phyloP scores from a whole-genome alignment of 495 filamentous ascomycete species.

The Lindgomyces ingoldianus region DNA sequence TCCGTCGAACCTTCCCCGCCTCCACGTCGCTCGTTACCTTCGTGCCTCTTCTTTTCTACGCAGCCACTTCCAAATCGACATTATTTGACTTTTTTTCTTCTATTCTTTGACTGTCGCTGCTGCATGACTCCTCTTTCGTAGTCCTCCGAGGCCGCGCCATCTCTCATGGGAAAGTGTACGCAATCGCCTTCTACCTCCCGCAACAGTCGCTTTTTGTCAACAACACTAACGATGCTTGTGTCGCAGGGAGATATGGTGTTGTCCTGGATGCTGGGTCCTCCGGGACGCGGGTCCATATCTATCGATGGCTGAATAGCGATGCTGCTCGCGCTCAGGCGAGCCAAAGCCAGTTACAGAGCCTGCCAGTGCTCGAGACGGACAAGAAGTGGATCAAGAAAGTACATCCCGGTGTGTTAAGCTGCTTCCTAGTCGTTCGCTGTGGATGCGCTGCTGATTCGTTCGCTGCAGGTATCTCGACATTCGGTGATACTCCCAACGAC shows the following conservation, averaged over 20 bases:
- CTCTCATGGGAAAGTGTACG: constrained; percentile 41
- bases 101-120: constrained; percentile 7
- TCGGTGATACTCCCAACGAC: constrained; percentile 70
- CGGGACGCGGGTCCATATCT: constrained; percentile 88
- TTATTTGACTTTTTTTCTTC: neutral
- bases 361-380: constrained; percentile 80
- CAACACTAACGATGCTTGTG: constrained; percentile 11
- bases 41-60: neutral
- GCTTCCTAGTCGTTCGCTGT: constrained; percentile 10
- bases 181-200: constrained; percentile 22
- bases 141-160: constrained; percentile 17
- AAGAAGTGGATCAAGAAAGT: constrained; percentile 93
- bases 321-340: constrained; percentile 64
- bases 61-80: neutral
- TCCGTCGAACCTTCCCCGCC: neutral
- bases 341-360: constrained; percentile 60
- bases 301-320: constrained; percentile 80
- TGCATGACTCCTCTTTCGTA: constrained; percentile 28
- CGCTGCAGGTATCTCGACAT: constrained; percentile 75
- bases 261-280: constrained; percentile 72
- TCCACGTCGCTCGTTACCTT: constrained; percentile 37
- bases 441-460: neutral
- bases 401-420: constrained; percentile 77
- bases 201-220: neutral
- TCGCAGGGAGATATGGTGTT: constrained; percentile 61